Evolutionary conservation across 2,329 filamentous ascomycete genomes (phyloP), one percentile per base, ranked within the genome.

Genomic region (Cercospora zeina): DNA sequence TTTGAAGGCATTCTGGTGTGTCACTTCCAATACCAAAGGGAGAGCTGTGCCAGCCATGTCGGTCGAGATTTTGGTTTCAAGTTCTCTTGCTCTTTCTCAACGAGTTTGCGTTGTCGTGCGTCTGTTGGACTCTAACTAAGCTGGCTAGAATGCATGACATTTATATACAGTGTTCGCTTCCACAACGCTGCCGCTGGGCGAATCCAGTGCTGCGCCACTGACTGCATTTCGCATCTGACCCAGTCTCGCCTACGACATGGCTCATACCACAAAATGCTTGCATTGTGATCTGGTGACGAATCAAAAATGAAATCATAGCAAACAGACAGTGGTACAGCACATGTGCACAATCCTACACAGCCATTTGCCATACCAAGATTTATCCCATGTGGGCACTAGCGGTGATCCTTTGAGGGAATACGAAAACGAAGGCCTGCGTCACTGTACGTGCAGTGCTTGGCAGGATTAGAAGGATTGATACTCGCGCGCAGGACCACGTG

Each of bases 381-480:
- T 13, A 24, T 47, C 42, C 42, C 24, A 24, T 24, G 24, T 21
- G 4, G 42, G 42, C 19, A 24, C 21, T 47, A 47, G 42, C 19
- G 42, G 10, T 9, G 3, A 31, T 31, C n/a, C 8, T n/a, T n/a
- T 33, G 14, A 16, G 24, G 16, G 27, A 33, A 51, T 51, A 33
- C 49, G 49, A 51, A 21, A 51, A 51, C 49, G 49, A 51, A 51
- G 33, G 9, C 10, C 16, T 31, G 24, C 49, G 49, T 51, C 49
- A 51, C 49, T 31, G 49, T 6, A 24, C 27, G 16, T 33, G 30
- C 14, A 51, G 30, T 31, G 31, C 27, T 34, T 34, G 49, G 49
- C 4, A 51, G 27, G 49, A 30, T 51, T 51, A 27, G 49, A 34
- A 51, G 27, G 49, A 31, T 33, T 14, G 27, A 21, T 51, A 11